Percentiles rank a stretch among this genome's conserved stretches.
phyloP scores from a whole-genome alignment of 192 early-diverging fungal genomes.

The Entomortierella parvispora region DNA sequence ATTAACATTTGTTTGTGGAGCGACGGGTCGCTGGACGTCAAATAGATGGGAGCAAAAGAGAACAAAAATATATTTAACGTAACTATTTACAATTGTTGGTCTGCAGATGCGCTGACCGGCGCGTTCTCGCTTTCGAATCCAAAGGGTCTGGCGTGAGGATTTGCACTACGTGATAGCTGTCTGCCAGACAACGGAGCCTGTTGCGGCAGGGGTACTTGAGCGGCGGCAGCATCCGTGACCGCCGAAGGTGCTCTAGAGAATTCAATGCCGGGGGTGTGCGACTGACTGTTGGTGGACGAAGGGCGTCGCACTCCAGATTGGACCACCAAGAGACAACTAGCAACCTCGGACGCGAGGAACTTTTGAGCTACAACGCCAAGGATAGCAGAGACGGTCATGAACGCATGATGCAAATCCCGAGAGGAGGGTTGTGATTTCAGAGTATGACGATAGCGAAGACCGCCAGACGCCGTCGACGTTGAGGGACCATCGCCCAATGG shows the following conservation, averaged over 20 bases:
- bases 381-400: conserved; percentile 28
- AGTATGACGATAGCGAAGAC: conserved; percentile 5
- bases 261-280: neutral
- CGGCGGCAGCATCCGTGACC: neutral
- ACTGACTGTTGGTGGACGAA: neutral
- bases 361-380: conserved; percentile 27
- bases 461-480: neutral
- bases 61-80: too few species aligned
- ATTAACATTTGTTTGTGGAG: too few species aligned
- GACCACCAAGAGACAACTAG: conserved; percentile 29
- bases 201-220: neutral
- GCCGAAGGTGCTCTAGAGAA: conserved; percentile 1
- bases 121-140: conserved; percentile 14
- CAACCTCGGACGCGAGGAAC: conserved; percentile 17
- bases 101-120: neutral
- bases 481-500: conserved; percentile 13
- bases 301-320: conserved; percentile 17
- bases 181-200: too few species aligned
- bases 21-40: too few species aligned
- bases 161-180: too few species aligned
- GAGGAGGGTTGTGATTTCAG: conserved; percentile 37
- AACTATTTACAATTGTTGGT: neutral
- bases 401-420: conserved; percentile 34
- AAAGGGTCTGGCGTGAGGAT: conserved; percentile 1
- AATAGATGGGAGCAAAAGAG: too few species aligned